Conservation (phyloP, 106 monocot species). For the Phalaenopsis equestris region DNA sequence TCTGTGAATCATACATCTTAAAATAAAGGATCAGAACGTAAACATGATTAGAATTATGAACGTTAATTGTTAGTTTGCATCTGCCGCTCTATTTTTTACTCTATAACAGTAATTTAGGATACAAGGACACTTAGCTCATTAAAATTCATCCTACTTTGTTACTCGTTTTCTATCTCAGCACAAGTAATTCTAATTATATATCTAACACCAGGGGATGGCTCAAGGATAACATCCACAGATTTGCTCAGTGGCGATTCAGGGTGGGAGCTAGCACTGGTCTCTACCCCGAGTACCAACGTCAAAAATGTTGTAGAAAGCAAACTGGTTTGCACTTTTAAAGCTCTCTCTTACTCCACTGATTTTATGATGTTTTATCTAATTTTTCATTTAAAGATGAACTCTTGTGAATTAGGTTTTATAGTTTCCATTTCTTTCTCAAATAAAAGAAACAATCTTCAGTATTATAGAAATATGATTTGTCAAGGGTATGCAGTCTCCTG, state of each 20-base stretch:
- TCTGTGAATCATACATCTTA: background rate
- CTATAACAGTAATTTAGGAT: background rate
- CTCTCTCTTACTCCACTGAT: background rate
- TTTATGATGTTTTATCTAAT: background rate
- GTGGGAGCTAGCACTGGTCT: conserved; percentile 87
- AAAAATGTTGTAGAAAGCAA: conserved; percentile 60
- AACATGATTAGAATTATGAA: background rate
- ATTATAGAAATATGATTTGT: background rate
- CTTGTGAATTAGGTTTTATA: background rate
- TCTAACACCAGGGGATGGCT: conserved; percentile 22
- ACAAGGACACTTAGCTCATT: background rate
- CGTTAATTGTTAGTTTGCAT: background rate
- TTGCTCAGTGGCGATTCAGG: conserved; percentile 45
- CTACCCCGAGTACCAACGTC: conserved; percentile 66
- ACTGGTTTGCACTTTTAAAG: conserved; percentile 31
- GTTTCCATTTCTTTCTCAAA: background rate
- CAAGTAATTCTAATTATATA: background rate
- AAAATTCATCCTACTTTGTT: background rate
- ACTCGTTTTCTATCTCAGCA: background rate
- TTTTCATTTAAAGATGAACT: background rate
- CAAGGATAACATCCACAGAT: conserved; percentile 18
- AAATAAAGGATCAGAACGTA: background rate
- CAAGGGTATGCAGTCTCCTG: background rate
- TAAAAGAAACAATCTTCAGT: background rate
- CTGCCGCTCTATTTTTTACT: background rate